Conservation (phyloP, 306 rosid species). For the Quercus glauca region DNA sequence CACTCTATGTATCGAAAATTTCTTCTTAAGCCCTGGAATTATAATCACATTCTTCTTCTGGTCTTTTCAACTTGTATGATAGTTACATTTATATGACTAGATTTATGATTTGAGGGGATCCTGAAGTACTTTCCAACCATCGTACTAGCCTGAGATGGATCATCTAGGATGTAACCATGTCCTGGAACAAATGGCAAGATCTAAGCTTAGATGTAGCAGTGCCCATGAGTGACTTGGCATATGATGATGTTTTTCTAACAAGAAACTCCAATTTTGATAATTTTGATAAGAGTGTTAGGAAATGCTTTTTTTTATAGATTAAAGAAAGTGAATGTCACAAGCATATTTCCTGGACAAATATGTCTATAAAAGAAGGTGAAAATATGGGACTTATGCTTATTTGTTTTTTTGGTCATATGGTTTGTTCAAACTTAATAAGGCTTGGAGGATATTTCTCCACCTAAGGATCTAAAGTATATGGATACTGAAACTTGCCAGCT, state of each 20-base stretch:
- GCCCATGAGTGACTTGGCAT: not conserved
- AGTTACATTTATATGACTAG: not conserved
- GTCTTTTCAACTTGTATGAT: not conserved
- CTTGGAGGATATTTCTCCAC: not conserved
- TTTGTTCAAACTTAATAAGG: not conserved
- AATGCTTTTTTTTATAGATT: not conserved
- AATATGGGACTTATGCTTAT: not conserved
- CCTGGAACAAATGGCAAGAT: not conserved
- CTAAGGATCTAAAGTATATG: not conserved
- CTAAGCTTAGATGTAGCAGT: conserved; percentile 1
- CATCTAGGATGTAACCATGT: not conserved
- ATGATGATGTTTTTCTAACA: not conserved
- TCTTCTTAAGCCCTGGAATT: not conserved
- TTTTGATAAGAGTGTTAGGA: not conserved
- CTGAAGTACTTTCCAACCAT: not conserved
- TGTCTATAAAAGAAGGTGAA: not conserved
- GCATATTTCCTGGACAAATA: not conserved
- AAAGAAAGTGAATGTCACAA: not conserved
- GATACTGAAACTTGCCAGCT: not conserved
- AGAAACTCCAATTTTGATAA: not conserved
- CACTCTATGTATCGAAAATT: not conserved
- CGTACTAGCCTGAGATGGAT: not conserved
- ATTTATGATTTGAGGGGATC: not conserved
- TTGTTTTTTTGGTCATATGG: not conserved
- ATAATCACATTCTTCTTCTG: not conserved